A percentile compares a stretch with the other conserved stretches of the same genome.
Evolutionary conservation across 2,329 filamentous ascomycete genomes (phyloP).

Genomic region (Colletotrichum sojae): DNA sequence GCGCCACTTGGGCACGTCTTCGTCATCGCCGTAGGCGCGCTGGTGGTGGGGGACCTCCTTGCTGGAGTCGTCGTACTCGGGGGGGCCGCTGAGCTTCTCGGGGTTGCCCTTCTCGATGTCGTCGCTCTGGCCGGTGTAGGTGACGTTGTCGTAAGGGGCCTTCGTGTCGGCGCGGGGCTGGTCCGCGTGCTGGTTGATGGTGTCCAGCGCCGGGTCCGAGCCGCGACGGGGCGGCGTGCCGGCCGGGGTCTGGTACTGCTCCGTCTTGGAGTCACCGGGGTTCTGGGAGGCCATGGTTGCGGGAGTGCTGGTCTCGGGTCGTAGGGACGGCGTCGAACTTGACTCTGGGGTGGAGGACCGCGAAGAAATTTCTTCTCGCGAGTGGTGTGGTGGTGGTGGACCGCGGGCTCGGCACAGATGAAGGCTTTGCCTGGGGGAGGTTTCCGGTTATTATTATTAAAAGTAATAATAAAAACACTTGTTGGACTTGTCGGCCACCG

Average conservation of each 20-base stretch:
- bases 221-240: conserved; percentile 45
- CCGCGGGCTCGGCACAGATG: conserved; percentile 22
- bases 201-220: conserved; percentile 53
- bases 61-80: conserved; percentile 55
- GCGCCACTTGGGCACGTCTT: conserved; percentile 42
- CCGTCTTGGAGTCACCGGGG: conserved; percentile 33
- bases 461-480: not conserved
- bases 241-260: conserved; percentile 21
- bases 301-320: not conserved
- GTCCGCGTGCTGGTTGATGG: conserved; percentile 60
- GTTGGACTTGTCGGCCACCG: not conserved
- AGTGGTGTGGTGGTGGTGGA: conserved; percentile 16
- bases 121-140: conserved; percentile 60
- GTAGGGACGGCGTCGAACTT: conserved; percentile 2
- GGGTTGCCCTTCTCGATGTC: conserved; percentile 45
- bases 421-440: conserved; percentile 18
- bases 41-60: conserved; percentile 44
- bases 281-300: conserved; percentile 36
- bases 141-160: conserved; percentile 58
- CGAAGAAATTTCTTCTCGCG: conserved; percentile 11
- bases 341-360: not conserved
- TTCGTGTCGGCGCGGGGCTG: conserved; percentile 51
- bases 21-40: conserved; percentile 28
- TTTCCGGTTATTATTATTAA: not conserved
- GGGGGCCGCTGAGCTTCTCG: conserved; percentile 44